Evolutionary conservation across 2,329 filamentous ascomycete species (phyloP).

Genomic region (Sarocladium oryzae): DNA sequence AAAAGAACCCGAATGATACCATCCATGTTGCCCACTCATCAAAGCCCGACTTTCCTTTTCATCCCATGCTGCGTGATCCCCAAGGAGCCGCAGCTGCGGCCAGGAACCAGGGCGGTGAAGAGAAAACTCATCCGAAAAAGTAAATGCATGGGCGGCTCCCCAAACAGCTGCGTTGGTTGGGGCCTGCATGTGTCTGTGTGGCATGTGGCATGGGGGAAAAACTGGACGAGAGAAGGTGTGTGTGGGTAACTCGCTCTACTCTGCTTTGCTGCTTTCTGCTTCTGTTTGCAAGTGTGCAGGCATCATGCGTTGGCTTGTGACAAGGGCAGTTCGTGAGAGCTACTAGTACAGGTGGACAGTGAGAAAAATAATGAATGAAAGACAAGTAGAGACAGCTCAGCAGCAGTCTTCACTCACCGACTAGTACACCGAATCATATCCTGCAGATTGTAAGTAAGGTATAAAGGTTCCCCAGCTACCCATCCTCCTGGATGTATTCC

Average conservation of each 20-base stretch:
- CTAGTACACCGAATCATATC: constrained; percentile 6
- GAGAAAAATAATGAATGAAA: not conserved
- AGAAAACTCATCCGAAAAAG: not conserved
- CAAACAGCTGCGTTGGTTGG: not conserved
- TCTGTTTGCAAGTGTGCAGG: not conserved
- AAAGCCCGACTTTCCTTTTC: not conserved
- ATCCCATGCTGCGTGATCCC: not conserved
- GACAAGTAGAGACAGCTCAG: not conserved
- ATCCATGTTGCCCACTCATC: not conserved
- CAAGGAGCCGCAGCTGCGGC: not conserved
- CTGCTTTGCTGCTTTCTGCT: not conserved
- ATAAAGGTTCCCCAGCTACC: not conserved
- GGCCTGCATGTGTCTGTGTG: constrained; percentile 7
- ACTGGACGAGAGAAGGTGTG: not conserved
- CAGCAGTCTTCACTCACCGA: not conserved
- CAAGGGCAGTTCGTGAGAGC: not conserved
- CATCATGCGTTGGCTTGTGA: not conserved
- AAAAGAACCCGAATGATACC: not conserved
- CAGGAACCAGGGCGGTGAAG: constrained; percentile 8
- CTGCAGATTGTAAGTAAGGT: not conserved
- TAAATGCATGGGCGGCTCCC: not conserved
- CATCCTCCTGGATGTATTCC: not conserved
- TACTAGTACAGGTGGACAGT: not conserved
- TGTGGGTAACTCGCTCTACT: not conserved
- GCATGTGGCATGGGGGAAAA: constrained; percentile 4